Evolutionary conservation across 768 basidiomycete species (phyloP), one percentile per base, ranked within the genome.

Genomic region (Strobilomyces echinocephalus): DNA sequence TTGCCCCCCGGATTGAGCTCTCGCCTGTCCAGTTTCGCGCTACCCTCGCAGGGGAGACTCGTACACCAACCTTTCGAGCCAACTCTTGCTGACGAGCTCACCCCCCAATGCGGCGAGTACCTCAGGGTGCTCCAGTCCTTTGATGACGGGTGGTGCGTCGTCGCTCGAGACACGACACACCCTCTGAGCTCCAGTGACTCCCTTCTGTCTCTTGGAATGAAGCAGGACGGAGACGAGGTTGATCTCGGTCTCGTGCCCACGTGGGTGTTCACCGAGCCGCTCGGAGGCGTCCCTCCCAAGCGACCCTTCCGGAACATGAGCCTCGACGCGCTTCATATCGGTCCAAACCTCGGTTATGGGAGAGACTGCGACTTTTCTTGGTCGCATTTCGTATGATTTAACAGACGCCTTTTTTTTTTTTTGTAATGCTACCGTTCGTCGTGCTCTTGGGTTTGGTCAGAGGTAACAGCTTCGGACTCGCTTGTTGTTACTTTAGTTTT

Each of bases 81-180:
- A 8, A 76, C 87, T 21, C 79, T 91, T 3, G 84, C 87, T 0
- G 88, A 91, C 68, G 88, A 91, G 64, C 73, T 91, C 26, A 70
- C 82, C 33, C 54, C 87, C 18, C 64, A 61, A 33, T 61, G 76
- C 12, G 84, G 85, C 36, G 87, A 91, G 64, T 72, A 72, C 34
- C 69, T 91, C 39, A 79, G 77, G 1, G 69, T 89, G 28, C 74
- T 88, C 4, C 79, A 81, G 55, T 80, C 81, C 5, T 87, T 83
- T 60, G 85, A 90, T 54, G 88, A 91, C 53, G 88, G 87, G 2
- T 91, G 88, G 88, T 88, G 85, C 60, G 75, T 87, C 48, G 84
- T 87, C 48, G 82, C 80, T 18, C 74, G 85, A 28, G 79, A 84
- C 55, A 65, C 42, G 55, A 58, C 54, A 63, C 68, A 24, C 60